These are phyloP conservation scores for Fusarium haematococcum DNA, from an alignment of 2,329 filamentous ascomycete species.

Conservation along the genomic window DNA sequence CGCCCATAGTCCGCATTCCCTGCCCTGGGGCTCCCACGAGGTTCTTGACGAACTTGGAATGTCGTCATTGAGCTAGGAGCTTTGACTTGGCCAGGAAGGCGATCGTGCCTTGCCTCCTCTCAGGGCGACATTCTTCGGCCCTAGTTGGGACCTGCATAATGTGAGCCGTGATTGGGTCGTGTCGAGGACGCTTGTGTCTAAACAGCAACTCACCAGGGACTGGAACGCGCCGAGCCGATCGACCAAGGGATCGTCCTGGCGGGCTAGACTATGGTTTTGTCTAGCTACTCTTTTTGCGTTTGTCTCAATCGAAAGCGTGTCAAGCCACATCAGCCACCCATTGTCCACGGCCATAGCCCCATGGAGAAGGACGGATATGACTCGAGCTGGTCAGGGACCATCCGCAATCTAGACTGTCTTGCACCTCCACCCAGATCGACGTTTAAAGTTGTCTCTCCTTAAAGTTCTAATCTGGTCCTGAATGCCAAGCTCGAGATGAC, in stretches of 20 bases:
- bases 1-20: slow-evolving; percentile 28
- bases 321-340: slow-evolving; percentile 23
- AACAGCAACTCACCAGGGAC: slow-evolving; percentile 14
- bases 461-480: slow-evolving; percentile 20
- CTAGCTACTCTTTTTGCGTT: slow-evolving; percentile 12
- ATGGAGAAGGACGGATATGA: not conserved
- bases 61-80: slow-evolving; percentile 23
- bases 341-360: not conserved
- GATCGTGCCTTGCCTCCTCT: slow-evolving; percentile 1
- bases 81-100: not conserved
- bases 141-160: slow-evolving; percentile 24
- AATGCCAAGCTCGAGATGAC: slow-evolving; percentile 24
- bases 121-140: slow-evolving; percentile 1
- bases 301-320: slow-evolving; percentile 29
- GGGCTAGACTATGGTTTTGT: slow-evolving; percentile 5
- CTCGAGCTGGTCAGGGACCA: slow-evolving; percentile 4
- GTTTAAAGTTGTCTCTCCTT: slow-evolving; percentile 20
- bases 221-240: slow-evolving; percentile 37
- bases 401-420: slow-evolving; percentile 13
- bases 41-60: slow-evolving; percentile 28
- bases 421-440: not conserved
- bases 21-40: slow-evolving; percentile 9
- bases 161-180: slow-evolving; percentile 19
- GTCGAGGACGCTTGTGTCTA: slow-evolving; percentile 7
- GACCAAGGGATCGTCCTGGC: slow-evolving; percentile 1